Base-by-base conservation (phyloP, 805 yeast genomes). In the Wickerhamomyces chaumierensis region DNA sequence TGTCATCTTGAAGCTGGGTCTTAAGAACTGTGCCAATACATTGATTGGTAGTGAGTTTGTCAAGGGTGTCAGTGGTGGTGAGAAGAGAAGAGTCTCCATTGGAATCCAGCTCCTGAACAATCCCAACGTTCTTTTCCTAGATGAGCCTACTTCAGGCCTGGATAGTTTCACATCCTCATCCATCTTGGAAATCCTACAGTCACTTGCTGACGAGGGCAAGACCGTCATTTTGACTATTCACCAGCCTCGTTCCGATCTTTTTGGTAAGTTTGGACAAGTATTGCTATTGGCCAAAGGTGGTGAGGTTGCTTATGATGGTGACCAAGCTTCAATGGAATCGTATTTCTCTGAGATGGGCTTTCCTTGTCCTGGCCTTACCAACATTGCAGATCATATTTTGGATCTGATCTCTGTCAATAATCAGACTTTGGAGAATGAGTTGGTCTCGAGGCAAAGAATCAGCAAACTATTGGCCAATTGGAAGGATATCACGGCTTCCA, bases 81-180 rank as follows among this genome's bases (percentile, higher is more conserved):
- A 87, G 53, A 85, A 83, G 52, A 68, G 95, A 50, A 66, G 95
- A 48, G 82, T 86, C 1, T 76, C 90, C 0, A 84, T 86, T 56
- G 92, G 87, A 2, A 73, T 83, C 36, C 95, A 86, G 53, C 60
- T 86, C 25, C 60, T 86, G 31, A 76, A 78, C 40, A 75, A 76
- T 38, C 94, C 95, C 0, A 77, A 78, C 40, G 68, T 86, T 21
- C 53, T 86, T 33, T 67, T 86, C 36, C 60, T 86, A 18, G 96
- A 86, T 56, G 95, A 86, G 53, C 95, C 95, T 1, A 86, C 95
- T 0, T 82, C 94, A 3, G 96, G 96, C 0, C 64, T 86, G 18
- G 95, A 86, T 54, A 73, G 88, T 18, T 75, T 82, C 42, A 84
- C 94, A 0, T 83, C 95, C 0, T 68, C 75, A 0, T 71, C 86